Evolutionary conservation across 805 yeast species (phyloP), one percentile per base, ranked within the genome.

Genomic region (Metschnikowia corniflorae): DNA sequence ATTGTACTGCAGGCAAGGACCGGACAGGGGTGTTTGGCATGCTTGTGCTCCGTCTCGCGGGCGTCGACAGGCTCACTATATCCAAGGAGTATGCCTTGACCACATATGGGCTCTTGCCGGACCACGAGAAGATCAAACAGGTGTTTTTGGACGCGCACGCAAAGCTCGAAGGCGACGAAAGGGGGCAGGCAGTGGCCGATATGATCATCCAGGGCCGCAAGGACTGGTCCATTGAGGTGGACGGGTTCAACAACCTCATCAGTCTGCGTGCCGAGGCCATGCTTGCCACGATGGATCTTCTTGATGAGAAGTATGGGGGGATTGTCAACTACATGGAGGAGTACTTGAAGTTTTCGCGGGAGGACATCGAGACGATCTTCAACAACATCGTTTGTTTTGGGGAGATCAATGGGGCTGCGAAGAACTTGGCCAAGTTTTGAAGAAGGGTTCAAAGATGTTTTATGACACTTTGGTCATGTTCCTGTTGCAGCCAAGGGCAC

Each of bases 1-100:
- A 85, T 54, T 86, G 95, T 60, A 77, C 89, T 4, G 91, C 91
- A 1, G 95, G 95, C 2, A 86, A 86, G 56, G 95, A 86, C 55
- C 71, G 95, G 29, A 86, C 95, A 0, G 95, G 95, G 0, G 68
- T 85, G 10, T 54, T 83, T 45, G 73, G 80, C 2, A 83, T 86
- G 78, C 56, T 86, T 42, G 63, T 86, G 5, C 64, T 86, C 29
- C 60, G 77, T 14, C 54, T 84, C 7, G 61, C 75, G 5, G 89
- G 85, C 0, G 85, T 86, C 3, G 86, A 82, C 42, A 66, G 70
- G 9, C 75, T 76, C 45, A 75, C 78, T 1, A 68, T 86, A 25
- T 78, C 86, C 1, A 72, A 78, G 45, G 96, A 86, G 52, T 87
- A 85, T 51, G 93, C 82, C 54, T 61, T 86, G 50, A 83, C 94